phyloP scores from a whole-genome alignment of 176 grass and related monocot genomes.

The Oryza rufipogon region DNA sequence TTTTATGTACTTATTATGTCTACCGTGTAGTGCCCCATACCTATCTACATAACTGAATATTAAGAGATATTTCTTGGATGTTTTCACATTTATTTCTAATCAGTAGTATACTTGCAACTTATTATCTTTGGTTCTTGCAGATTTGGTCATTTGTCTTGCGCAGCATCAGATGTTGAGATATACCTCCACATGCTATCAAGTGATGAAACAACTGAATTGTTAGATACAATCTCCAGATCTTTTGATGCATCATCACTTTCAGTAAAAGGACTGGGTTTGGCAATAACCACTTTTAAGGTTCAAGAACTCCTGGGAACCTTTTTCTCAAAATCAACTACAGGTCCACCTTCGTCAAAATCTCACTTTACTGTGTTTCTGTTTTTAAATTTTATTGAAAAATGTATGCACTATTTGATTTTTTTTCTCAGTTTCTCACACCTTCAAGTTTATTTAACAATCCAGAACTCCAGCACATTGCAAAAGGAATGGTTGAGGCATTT shows the following conservation, averaged over 20 bases:
- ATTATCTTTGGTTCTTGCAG: constrained; percentile 44
- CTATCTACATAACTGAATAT: constrained; percentile 22
- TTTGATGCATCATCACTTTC: constrained; percentile 59
- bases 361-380: constrained; percentile 22
- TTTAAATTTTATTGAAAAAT: neutral
- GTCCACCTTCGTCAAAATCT: constrained; percentile 33
- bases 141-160: constrained; percentile 87
- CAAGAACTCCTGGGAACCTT: constrained; percentile 79
- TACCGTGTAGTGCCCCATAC: neutral
- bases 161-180: constrained; percentile 82
- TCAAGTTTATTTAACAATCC: constrained; percentile 38
- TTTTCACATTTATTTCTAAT: constrained; percentile 33
- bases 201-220: constrained; percentile 65
- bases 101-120: constrained; percentile 13
- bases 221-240: constrained; percentile 60
- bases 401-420: neutral
- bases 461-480: constrained; percentile 74
- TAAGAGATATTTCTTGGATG: constrained; percentile 27
- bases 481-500: constrained; percentile 77
- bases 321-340: constrained; percentile 64
- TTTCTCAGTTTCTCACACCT: constrained; percentile 17
- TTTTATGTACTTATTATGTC: neutral
- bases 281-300: constrained; percentile 73
- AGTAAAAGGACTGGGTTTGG: constrained; percentile 62
- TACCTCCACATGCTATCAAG: constrained; percentile 71